These are phyloP conservation scores for Ogataea hybrid DNA, from an alignment of 1,139 yeast species.

Conservation along the genomic window DNA sequence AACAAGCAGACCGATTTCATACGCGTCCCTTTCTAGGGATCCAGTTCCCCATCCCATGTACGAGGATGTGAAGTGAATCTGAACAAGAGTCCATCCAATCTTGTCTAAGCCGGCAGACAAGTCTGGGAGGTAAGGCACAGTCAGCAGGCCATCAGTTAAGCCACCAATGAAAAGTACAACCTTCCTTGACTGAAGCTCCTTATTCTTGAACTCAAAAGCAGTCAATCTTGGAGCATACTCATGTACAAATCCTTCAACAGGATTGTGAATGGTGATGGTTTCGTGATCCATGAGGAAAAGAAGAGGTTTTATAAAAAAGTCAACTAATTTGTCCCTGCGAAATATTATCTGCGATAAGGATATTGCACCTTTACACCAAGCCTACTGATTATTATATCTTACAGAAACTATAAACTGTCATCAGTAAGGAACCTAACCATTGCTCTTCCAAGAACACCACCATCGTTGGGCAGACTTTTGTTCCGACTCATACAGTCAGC, in stretches of 20 bases:
- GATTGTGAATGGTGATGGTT: constrained; percentile 9
- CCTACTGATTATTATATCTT: background rate
- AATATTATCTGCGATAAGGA: constrained; percentile 27
- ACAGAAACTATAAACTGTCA: background rate
- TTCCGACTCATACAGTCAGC: constrained; percentile 10
- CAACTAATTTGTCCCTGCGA: constrained; percentile 15
- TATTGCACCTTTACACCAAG: background rate
- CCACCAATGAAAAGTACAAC: constrained; percentile 68
- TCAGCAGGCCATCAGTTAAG: constrained; percentile 61
- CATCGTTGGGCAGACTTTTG: constrained; percentile 3
- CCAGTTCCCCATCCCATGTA: constrained; percentile 70
- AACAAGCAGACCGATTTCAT: constrained; percentile 52
- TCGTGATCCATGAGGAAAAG: constrained; percentile 35
- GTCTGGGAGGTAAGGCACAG: constrained; percentile 60
- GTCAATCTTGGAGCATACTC: constrained; percentile 36
- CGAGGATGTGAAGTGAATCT: constrained; percentile 58
- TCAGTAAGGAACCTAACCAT: constrained; percentile 8
- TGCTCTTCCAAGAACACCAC: constrained; percentile 4
- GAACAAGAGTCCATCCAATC: constrained; percentile 56
- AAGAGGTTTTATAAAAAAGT: too few relatives aligned
- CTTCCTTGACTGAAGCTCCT: constrained; percentile 30
- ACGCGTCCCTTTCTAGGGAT: constrained; percentile 53
- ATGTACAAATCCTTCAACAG: constrained; percentile 12
- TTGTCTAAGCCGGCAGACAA: constrained; percentile 44
- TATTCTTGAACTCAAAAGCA: constrained; percentile 43